Conservation (phyloP, 2,329 filamentous ascomycete genomes). For the Diatrype stigma region DNA sequence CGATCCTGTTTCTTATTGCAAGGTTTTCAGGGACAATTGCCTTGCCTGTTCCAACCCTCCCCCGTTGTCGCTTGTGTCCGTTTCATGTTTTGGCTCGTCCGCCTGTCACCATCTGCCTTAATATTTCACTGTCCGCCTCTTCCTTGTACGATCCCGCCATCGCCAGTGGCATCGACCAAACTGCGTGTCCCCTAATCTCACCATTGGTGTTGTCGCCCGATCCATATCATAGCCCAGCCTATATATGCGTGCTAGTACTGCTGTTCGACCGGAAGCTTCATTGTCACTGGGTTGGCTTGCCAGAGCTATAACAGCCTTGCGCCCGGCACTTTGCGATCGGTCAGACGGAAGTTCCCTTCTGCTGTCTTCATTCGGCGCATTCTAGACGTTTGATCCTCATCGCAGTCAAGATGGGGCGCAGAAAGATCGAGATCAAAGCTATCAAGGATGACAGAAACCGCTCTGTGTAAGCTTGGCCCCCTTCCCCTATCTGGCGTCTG, state of each 20-base stretch:
- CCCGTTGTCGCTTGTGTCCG: slow-evolving; percentile 10
- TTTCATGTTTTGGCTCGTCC: slow-evolving; percentile 20
- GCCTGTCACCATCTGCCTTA: slow-evolving; percentile 1
- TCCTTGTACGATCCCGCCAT: background rate
- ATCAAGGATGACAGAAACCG: slow-evolving; percentile 98
- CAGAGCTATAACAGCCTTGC: background rate
- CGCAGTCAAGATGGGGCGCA: slow-evolving; percentile 71
- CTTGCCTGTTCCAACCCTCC: slow-evolving; percentile 16
- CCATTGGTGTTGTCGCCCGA: background rate
- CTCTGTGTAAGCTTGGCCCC: slow-evolving; percentile 71
- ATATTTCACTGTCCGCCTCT: background rate
- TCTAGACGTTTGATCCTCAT: slow-evolving; percentile 3
- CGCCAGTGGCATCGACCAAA: background rate
- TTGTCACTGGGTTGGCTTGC: background rate
- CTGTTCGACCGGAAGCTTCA: background rate
- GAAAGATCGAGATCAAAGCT: slow-evolving; percentile 99
- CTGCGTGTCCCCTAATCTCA: background rate
- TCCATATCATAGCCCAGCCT: background rate
- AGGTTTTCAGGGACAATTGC: slow-evolving; percentile 10
- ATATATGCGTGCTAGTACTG: background rate
- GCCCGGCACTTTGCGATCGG: background rate
- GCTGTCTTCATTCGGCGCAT: slow-evolving; percentile 3
- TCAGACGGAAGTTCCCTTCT: background rate
- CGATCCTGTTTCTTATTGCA: background rate
- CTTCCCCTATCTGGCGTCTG: background rate